These are phyloP conservation scores for Epichloe elymi DNA, from an alignment of 2,329 filamentous ascomycete species.

Conservation along the genomic window DNA sequence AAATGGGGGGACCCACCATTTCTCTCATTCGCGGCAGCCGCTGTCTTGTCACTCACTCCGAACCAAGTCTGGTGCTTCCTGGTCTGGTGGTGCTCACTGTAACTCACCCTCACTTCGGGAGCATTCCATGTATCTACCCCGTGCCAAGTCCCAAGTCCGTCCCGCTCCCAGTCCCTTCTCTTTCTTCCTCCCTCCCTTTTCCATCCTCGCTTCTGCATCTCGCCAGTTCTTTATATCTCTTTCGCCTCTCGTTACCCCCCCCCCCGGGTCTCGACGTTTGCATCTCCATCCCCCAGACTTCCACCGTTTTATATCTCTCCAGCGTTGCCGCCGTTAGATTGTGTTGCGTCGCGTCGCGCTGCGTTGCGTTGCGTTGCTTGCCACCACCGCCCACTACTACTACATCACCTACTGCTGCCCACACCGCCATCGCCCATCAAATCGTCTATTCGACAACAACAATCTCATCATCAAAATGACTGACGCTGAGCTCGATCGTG, in stretches of 20 bases:
- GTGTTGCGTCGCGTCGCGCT: too few relatives aligned
- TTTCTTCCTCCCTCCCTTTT: slow-evolving; percentile 1
- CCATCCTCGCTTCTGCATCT: slow-evolving; percentile 2
- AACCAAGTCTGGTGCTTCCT: too few relatives aligned
- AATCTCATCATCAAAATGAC: slow-evolving; percentile 24
- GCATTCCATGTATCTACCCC: background rate
- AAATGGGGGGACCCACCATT: too few relatives aligned
- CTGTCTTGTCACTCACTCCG: too few relatives aligned
- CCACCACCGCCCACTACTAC: background rate
- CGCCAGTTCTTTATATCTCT: slow-evolving; percentile 3
- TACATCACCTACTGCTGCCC: background rate
- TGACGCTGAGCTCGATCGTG: slow-evolving; percentile 58
- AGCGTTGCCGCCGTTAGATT: background rate
- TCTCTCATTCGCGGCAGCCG: background rate
- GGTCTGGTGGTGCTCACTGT: too few relatives aligned
- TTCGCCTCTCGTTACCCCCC: slow-evolving; percentile 2
- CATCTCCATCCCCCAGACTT: background rate
- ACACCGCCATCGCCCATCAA: background rate
- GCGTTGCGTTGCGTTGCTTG: too few relatives aligned
- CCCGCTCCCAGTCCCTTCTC: background rate
- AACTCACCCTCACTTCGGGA: too few relatives aligned
- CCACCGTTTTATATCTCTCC: background rate
- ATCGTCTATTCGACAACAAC: slow-evolving; percentile 1
- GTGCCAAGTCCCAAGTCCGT: background rate
- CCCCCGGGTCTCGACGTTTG: background rate